A percentile compares a stretch with the other conserved stretches of the same genome.
phyloP scores from a whole-genome alignment of 345 rosid genomes.

The Salix arbutifolia region DNA sequence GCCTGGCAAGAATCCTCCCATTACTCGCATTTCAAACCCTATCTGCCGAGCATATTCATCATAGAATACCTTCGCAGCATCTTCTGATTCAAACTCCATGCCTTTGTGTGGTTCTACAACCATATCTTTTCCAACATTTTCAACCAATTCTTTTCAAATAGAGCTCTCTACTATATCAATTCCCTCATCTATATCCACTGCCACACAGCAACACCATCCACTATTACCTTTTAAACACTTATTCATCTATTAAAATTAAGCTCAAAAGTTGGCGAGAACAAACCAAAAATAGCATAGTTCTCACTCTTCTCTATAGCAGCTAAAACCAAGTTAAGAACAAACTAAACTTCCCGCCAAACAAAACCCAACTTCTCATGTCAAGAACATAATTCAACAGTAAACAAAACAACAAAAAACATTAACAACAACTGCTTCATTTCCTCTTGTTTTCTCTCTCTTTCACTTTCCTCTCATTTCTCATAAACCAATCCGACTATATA shows the following conservation, averaged over 20 bases:
- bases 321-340: not conserved
- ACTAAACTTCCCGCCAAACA: not conserved
- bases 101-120: slow-evolving; percentile 65
- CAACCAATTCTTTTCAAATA: slow-evolving; percentile 27
- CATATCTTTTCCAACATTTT: slow-evolving; percentile 30
- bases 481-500: not conserved
- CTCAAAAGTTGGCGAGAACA: not conserved
- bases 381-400: not conserved
- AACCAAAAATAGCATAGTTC: too few relatives aligned
- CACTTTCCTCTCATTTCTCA: not conserved
- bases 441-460: not conserved
- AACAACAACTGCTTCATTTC: not conserved
- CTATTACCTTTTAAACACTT: not conserved
- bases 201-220: slow-evolving; percentile 13
- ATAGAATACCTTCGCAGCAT: slow-evolving; percentile 75
- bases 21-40: slow-evolving; percentile 93
- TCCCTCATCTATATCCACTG: slow-evolving; percentile 58
- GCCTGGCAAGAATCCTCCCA: slow-evolving; percentile 77
- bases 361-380: not conserved
- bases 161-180: slow-evolving; percentile 35
- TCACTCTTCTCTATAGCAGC: too few relatives aligned
- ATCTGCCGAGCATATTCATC: slow-evolving; percentile 72
- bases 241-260: not conserved
- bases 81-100: slow-evolving; percentile 89
- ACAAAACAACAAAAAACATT: not conserved